Evolutionary conservation across 345 rosid genomes (phyloP).

Genomic region (Arabidopsis suecica): DNA sequence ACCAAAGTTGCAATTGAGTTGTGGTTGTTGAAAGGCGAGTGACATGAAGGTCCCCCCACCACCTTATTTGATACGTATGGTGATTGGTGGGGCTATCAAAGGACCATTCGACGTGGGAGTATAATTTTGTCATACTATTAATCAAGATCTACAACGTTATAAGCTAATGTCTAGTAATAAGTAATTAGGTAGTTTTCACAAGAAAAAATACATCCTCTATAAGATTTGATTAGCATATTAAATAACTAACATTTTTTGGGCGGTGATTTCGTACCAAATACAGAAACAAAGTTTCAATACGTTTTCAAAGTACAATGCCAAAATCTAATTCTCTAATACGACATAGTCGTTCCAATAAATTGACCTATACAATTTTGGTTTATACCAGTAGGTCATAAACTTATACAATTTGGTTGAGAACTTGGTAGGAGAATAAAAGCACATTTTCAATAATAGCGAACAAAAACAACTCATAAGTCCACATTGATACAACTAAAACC

Average conservation of each 20-base stretch:
- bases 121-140: background rate
- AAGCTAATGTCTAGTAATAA: background rate
- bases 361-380: slow-evolving; percentile 23
- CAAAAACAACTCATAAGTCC: slow-evolving; percentile 33
- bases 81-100: slow-evolving; percentile 34
- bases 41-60: slow-evolving; percentile 40
- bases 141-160: background rate
- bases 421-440: slow-evolving; percentile 27
- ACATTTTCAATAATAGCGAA: slow-evolving; percentile 25
- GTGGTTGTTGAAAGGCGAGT: slow-evolving; percentile 28
- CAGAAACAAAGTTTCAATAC: background rate
- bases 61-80: slow-evolving; percentile 11
- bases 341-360: slow-evolving; percentile 36
- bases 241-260: background rate
- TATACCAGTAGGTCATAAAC: slow-evolving; percentile 32
- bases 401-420: slow-evolving; percentile 43
- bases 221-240: background rate
- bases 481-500: slow-evolving; percentile 35
- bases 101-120: slow-evolving; percentile 23
- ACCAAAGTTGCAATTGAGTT: background rate
- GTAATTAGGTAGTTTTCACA: background rate
- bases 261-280: background rate
- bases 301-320: background rate
- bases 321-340: background rate
- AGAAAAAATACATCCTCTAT: background rate